Percentiles rank a stretch among this genome's conserved stretches.
These are phyloP conservation scores for Globisporangium paroecandrum DNA, from an alignment of 352 stramenopile species.

Conservation along the genomic window DNA sequence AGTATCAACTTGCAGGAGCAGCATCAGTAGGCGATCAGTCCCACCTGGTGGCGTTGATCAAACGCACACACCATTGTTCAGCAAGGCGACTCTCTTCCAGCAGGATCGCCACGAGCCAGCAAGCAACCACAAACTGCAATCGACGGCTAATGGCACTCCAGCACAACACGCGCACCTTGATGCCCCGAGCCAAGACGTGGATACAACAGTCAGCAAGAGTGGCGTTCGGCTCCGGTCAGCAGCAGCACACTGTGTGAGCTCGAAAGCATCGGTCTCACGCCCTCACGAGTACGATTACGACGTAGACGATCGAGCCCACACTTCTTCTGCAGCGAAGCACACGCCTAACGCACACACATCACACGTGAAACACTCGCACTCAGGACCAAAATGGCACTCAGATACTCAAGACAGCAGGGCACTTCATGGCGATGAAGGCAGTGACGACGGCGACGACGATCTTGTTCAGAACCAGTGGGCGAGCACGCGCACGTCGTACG, in stretches of 20 bases:
- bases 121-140: not conserved
- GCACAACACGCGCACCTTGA: not conserved
- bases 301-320: not conserved
- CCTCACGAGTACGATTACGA: not conserved
- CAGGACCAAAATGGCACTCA: not conserved
- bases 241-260: not conserved
- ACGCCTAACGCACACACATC: not conserved
- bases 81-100: not conserved
- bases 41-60: not conserved
- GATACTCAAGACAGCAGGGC: not conserved
- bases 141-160: not conserved
- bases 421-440: not conserved
- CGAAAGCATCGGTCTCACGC: not conserved
- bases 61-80: not conserved
- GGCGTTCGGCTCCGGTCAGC: not conserved
- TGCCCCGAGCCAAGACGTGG: not conserved
- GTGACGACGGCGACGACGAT: conserved; percentile 6
- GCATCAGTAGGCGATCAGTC: not conserved
- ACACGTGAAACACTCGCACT: no score
- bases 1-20: not conserved
- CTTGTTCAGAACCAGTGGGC: conserved; percentile 11
- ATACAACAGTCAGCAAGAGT: not conserved
- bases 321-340: no score
- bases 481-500: conserved; percentile 10
- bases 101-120: not conserved